Base-by-base conservation (phyloP, 106 monocot species). In the Allium sativum region DNA sequence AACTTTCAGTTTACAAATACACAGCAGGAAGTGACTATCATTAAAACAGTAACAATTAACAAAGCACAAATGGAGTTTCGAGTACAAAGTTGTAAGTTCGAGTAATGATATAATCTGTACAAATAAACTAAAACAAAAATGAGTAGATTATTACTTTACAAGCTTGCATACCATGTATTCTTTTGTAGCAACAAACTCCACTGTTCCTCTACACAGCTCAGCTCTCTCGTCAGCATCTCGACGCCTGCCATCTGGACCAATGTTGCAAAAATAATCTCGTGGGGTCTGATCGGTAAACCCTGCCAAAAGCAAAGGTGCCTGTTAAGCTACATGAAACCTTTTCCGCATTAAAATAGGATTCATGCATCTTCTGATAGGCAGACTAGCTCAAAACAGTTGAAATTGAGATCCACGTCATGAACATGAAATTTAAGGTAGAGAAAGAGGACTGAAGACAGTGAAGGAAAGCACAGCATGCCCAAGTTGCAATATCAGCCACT, bases 141-240 rank as follows among this genome's bases (percentile, higher is more conserved):
- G 2, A 41, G 44, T 60, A 12, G 18, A 16, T 43, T 44, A 16
- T 6, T 11, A 43, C 1, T 31, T 31, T 31, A 31, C 31, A 31
- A 31, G 54, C 52, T 21, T 42, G 72, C 80, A 60, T n/a, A 98
- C 96, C 98, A 99, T 85, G 62, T 77, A 99, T 78, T 99, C 98
- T 68, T 92, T 99, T 10, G 92, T 88, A 59, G 98, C 98, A 69
- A 99, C 82, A 88, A 99, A 99, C 76, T 99, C 98, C 72, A 99
- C 92, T 15, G 92, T 79, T 70, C 98, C 98, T 82, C 92, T 85
- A 64, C 88, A 99, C 42, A 99, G 54, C 58, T 99, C 98, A 68
- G 92, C 92, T 56, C 98, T 84, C 80, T 92, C 98, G 77, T 92
- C 92, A 60, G 88, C 98, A 88, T 99, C 98, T n/a, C 84, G 87